These are phyloP conservation scores for Globisporangium heterothallicum DNA, from an alignment of 352 stramenopile species.

Conservation along the genomic window DNA sequence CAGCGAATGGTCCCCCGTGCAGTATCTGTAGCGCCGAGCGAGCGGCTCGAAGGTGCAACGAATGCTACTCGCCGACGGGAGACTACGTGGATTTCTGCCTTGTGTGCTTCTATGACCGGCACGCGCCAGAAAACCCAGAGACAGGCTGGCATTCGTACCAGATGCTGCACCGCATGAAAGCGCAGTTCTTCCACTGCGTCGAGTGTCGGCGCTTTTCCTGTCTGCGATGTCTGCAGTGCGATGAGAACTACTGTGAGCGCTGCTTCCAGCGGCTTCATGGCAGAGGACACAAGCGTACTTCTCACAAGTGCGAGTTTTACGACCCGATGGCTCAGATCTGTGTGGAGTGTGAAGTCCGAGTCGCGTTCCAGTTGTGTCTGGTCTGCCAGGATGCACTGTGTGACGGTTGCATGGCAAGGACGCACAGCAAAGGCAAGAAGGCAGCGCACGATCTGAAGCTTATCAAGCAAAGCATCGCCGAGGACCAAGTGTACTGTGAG, in stretches of 20 bases:
- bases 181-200: constrained; percentile 54
- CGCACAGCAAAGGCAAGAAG: constrained; percentile 44
- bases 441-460: constrained; percentile 35
- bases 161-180: constrained; percentile 30
- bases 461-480: constrained; percentile 30
- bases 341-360: constrained; percentile 65
- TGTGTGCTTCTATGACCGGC: constrained; percentile 62
- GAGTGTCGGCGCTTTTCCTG: constrained; percentile 65
- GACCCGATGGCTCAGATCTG: constrained; percentile 44
- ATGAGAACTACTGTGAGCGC: constrained; percentile 76
- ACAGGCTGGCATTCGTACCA: constrained; percentile 61
- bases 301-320: constrained; percentile 59
- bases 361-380: constrained; percentile 59
- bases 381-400: constrained; percentile 69
- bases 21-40: constrained; percentile 52
- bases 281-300: constrained; percentile 45
- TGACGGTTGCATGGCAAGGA: constrained; percentile 51
- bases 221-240: constrained; percentile 57
- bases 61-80: constrained; percentile 50
- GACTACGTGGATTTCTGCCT: constrained; percentile 77
- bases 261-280: constrained; percentile 71
- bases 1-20: constrained; percentile 23
- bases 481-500: constrained; percentile 46
- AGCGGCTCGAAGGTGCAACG: constrained; percentile 56
- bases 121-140: constrained; percentile 24